These are phyloP conservation scores for Phylloporus scabripes DNA, from an alignment of 768 basidiomycete genomes.

Conservation along the genomic window DNA sequence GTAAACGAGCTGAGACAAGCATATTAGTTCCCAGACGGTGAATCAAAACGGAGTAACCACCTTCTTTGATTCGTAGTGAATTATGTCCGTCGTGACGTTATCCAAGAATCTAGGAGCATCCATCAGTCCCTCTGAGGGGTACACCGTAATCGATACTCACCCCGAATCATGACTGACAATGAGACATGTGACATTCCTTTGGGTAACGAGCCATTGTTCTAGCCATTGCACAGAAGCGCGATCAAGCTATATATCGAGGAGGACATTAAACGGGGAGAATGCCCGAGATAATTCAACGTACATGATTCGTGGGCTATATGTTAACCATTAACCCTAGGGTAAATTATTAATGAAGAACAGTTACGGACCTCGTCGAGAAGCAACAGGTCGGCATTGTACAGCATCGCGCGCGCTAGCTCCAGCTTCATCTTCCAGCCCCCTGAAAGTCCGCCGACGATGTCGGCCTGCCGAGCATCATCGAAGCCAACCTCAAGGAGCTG, in stretches of 20 bases:
- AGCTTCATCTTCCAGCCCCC: constrained; percentile 99
- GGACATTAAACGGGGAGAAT: constrained; percentile 11
- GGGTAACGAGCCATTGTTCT: constrained; percentile 77
- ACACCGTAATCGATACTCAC: constrained; percentile 38
- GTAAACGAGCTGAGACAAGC: constrained; percentile 65
- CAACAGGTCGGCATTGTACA: constrained; percentile 86
- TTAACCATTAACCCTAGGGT: constrained; percentile 18
- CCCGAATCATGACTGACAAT: constrained; percentile 97
- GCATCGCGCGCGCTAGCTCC: constrained; percentile 92
- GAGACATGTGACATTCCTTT: constrained; percentile 82
- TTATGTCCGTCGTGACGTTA: constrained; percentile 92
- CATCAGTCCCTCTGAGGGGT: constrained; percentile 6
- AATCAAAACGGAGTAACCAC: constrained; percentile 30
- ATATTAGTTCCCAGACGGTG: constrained; percentile 15
- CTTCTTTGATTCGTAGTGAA: constrained; percentile 96
- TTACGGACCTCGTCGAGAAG: constrained; percentile 73
- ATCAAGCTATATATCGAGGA: constrained; percentile 52
- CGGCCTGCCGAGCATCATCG: constrained; percentile 76
- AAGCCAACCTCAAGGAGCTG: constrained; percentile 90
- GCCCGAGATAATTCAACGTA: constrained; percentile 37
- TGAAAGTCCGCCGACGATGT: constrained; percentile 83
- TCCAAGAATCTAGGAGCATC: constrained; percentile 72
- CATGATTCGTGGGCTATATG: constrained; percentile 83
- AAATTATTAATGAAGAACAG: constrained; percentile 18
- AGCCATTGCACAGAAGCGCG: constrained; percentile 87